Percentiles rank a stretch among this genome's conserved stretches.
These are phyloP conservation scores for Magnaporthales sp. DNA, from an alignment of 2,329 filamentous ascomycete genomes.

Conservation along the genomic window DNA sequence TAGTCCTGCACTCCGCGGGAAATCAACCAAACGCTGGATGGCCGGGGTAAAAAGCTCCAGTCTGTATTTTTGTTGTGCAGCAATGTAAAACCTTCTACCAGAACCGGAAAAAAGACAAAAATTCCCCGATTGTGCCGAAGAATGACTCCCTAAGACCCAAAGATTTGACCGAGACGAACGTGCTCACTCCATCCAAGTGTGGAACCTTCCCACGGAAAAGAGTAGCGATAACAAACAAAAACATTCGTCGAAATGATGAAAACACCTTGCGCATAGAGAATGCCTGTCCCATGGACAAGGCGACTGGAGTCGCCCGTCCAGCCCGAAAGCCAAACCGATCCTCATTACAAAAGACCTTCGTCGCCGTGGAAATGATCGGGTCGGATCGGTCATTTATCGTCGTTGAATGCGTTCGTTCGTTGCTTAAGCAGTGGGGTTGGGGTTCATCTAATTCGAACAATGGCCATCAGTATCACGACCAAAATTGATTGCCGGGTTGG, in stretches of 20 bases:
- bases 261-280: slow-evolving; percentile 1
- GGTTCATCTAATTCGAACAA: slow-evolving; percentile 13
- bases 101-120: slow-evolving; percentile 5
- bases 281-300: neutral
- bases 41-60: slow-evolving; percentile 5
- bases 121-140: slow-evolving; percentile 4
- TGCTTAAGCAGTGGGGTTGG: slow-evolving; percentile 14
- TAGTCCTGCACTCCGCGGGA: neutral
- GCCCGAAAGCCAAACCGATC: slow-evolving; percentile 1
- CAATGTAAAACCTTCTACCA: slow-evolving; percentile 5
- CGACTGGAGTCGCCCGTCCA: neutral
- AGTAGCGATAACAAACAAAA: slow-evolving; percentile 1
- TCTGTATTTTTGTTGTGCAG: slow-evolving; percentile 3
- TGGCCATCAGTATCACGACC: neutral
- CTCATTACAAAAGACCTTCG: slow-evolving; percentile 1
- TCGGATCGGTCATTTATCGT: slow-evolving; percentile 2
- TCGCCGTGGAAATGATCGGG: neutral
- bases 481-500: neutral
- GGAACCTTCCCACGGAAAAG: neutral
- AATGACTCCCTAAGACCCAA: slow-evolving; percentile 2
- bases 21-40: neutral
- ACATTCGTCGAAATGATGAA: slow-evolving; percentile 1
- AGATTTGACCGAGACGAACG: slow-evolving; percentile 2
- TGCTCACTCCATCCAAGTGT: neutral
- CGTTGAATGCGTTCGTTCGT: neutral